phyloP scores from a whole-genome alignment of 2,329 filamentous ascomycete species.

The Fusarium humuli region DNA sequence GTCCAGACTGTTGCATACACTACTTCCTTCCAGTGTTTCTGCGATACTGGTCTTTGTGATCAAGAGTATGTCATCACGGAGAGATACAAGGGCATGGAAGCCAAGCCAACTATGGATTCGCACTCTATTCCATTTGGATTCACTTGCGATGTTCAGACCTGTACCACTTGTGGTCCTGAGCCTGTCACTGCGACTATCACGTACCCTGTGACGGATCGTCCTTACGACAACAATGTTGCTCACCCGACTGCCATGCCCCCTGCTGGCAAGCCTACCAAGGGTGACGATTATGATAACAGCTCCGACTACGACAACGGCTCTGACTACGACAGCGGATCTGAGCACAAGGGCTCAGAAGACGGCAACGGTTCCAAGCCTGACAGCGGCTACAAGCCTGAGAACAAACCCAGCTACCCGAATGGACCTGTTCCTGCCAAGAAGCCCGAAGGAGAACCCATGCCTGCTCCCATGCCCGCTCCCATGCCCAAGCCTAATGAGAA shows the following conservation, averaged over 20 bases:
- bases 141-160: constrained; percentile 33
- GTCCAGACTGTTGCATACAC: constrained; percentile 28
- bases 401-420: neutral
- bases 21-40: constrained; percentile 20
- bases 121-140: constrained; percentile 28
- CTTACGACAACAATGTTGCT: constrained; percentile 54
- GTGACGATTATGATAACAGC: neutral
- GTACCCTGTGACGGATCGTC: constrained; percentile 16
- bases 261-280: neutral
- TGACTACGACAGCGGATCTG: neutral
- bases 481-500: neutral
- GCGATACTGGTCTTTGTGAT: constrained; percentile 22
- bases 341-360: neutral
- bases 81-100: constrained; percentile 25
- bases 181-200: constrained; percentile 33
- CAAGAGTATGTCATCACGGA: constrained; percentile 33
- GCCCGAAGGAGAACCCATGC: neutral
- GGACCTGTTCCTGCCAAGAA: neutral
- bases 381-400: neutral
- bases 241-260: constrained; percentile 5
- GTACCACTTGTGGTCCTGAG: constrained; percentile 21
- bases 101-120: constrained; percentile 12
- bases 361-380: neutral
- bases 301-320: neutral
- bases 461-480: neutral